Base-by-base conservation (phyloP, 805 yeast genomes). In the Cyberlindnera euphorbiiphila region DNA sequence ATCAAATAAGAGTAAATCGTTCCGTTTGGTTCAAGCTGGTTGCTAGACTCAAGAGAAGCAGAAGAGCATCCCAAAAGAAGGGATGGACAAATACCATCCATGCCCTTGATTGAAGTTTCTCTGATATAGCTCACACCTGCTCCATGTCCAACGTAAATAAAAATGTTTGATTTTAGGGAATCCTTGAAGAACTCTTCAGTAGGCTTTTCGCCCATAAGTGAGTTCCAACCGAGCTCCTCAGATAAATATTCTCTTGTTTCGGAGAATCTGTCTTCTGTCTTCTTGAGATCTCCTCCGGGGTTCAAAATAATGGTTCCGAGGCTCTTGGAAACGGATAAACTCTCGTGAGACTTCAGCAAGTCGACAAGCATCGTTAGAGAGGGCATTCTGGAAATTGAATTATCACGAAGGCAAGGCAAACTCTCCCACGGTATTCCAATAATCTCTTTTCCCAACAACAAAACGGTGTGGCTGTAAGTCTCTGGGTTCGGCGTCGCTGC, bases 351-450 rank as follows among this genome's bases (percentile, higher is more conserved):
- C 37, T 51, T 30, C 71, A 65, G 24, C 33, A 71, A 41, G 2
- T 69, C 60, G 2, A 59, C 30, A 12, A 86, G 58, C 30, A 69
- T 50, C 1, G 58, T 52, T 11, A 78, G 39, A 0, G 95, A 82
- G 0, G 96, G 95, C 59, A 88, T 71, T 46, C 98, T 65, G 0
- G 94, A 74, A 0, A 84, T 71, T 0, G 95, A 78, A 32, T 60
- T 63, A 0, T 55, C 53, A 34, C 74, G 59, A 38, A 89, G 56
- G 29, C 71, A 68, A 0, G 78, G 71, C 22, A 89, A 54, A 1
- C 87, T 79, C 53, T 93, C 99, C 98, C 98, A 93, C 0, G 98
- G 98, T 22, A 93, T 66, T 14, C 59, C 55, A n/a, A 74, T 73
- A 46, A 94, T 80, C 7, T 64, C 61, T 34, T 78, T 70, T 18